Base-by-base conservation (phyloP, 495 filamentous ascomycete species). In the Cenococcum geophilum region DNA sequence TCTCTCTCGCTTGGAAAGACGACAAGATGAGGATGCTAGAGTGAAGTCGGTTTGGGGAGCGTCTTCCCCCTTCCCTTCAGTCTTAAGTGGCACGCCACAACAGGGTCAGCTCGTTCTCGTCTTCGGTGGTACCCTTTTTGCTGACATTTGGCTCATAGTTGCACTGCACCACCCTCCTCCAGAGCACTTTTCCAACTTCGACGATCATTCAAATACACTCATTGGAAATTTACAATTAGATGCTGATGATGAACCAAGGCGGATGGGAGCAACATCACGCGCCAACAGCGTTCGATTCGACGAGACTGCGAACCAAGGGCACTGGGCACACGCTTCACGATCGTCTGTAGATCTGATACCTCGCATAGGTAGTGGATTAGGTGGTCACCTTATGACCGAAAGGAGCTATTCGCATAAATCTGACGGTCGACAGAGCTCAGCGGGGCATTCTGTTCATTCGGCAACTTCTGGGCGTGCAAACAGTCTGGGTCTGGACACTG, bases 241-340 rank as follows among this genome's bases (percentile, higher is more conserved):
- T 57, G 78, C 86, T 5, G 92, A 96, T 60, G 90, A 97, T 45
- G 92, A 97, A 71, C 95, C 92, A 3, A 81, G 95, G 59, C 83
- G 95, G 58, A 62, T 73, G 27, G 93, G 93, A 5, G 86, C 91
- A 34, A 69, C 71, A 16, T 98, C 95, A 32, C 81, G 93, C 64
- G 93, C 93, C 21, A 97, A 97, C 69, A 97, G 95, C 73, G 93
- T 98, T 63, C 88, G 93, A n/a, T 98, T 98, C 68, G 93, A 98
- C 70, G 92, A 97, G 71, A 96, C 89, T 70, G 92, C 95, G 1
- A 83, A 95, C 59, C 92, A 96, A 64, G 89, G 89, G 52, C 89
- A 88, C 68, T 95, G 91, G 79, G 86, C 86, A 37, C 90, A 92
- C 62, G 83, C 86, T 47, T 86, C 83, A 63, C 84, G 92, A 27